Evolutionary conservation across 106 monocot species (phyloP), one percentile per base, ranked within the genome.

Genomic region (Ottelia alismoides): DNA sequence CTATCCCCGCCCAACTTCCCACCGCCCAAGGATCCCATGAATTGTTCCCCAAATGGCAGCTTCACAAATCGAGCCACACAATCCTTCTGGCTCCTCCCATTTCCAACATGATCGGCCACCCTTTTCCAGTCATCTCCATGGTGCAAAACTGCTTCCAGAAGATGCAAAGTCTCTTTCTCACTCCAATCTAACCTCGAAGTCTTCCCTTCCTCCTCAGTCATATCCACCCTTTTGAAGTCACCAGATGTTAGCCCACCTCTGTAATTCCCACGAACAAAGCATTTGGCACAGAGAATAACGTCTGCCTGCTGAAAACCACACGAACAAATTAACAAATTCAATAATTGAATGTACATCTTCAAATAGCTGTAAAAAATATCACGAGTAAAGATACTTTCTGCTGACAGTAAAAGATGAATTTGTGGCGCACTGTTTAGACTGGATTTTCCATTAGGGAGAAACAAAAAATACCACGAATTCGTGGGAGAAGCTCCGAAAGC

Each of bases 101-200:
- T 85, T 45, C 69, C 69, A 7, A 85, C 89, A 77, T 98, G 78
- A 23, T 88, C 82, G 17, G 79, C 72, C 27, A 98, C 96, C 63
- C 77, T 98, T 63, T 82, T 89, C 96, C 96, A 98, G 60, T 98
- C 96, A 63, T 89, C 96, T 29, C 79, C 85, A 67, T 77, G 79
- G 28, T 89, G 85, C 28, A 76, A 70, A 30, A 98, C 30, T 4
- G 89, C 89, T 60, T 98, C 96, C 51, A 98, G 78, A 20, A 98
- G 82, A 56, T 85, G 96, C 55, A 98, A 83, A 18, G 78, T 85
- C 53, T 98, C 96, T 47, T 98, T 98, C 57, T 98, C 96, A n/a
- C 75, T 85, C 96, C 96, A 98, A n/a, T 98, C 89, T 24, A 77
- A 52, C 64, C 62, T 89, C 30, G 55, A 53, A 22, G 81, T 84